Conservation (phyloP, 441 rosid species). For the Corymbia citriodora region DNA sequence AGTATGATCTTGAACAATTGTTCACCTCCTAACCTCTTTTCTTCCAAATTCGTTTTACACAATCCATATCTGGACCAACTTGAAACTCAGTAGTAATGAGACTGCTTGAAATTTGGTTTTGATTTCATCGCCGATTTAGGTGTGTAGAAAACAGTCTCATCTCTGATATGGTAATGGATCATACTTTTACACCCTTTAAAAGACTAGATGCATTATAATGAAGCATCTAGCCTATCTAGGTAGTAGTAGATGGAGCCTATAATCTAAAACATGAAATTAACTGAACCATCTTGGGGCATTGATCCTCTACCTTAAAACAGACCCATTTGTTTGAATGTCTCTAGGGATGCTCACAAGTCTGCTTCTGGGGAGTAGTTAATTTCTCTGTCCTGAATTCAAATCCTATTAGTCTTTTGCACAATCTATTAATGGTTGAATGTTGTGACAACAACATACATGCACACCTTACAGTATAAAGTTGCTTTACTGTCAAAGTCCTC, state of each 20-base stretch:
- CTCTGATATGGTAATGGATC: not conserved
- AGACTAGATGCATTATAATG: not conserved
- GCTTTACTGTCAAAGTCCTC: not conserved
- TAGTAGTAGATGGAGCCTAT: not conserved
- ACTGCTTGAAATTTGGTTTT: not conserved
- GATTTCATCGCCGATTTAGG: not conserved
- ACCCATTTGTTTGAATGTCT: not conserved
- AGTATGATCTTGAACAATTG: conserved; percentile 20
- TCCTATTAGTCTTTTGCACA: not conserved
- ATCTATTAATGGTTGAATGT: not conserved
- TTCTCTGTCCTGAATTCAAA: not conserved
- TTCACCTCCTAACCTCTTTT: not conserved
- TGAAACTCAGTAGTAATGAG: not conserved
- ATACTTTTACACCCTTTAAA: not conserved
- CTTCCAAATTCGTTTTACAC: not conserved
- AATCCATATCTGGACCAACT: not conserved
- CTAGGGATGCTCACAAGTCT: not conserved
- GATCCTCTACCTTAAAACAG: not conserved
- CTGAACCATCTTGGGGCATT: not conserved
- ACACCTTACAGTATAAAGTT: not conserved
- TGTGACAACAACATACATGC: not conserved
- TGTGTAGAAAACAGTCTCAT: not conserved
- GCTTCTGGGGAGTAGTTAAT: not conserved
- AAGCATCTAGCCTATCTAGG: not conserved
- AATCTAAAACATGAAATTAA: not conserved